Evolutionary conservation across 768 basidiomycete genomes (phyloP), one percentile per base, ranked within the genome.

Genomic region (Tricholoma saponaceum): DNA sequence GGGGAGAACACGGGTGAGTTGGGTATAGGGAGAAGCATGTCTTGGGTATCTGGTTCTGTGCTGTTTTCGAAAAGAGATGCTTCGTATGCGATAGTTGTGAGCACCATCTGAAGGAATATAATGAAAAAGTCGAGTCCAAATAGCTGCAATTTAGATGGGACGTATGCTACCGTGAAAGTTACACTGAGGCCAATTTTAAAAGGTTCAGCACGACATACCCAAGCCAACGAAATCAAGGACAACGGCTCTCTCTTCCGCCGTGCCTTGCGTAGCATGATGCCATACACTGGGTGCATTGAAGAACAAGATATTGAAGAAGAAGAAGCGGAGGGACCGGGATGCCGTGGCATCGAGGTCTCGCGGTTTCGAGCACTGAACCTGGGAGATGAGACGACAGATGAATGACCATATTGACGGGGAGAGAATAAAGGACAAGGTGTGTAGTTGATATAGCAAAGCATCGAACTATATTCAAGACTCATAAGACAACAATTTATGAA

Each of bases 141-240:
- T 39, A 92, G 79, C 58, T 86, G 85, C 18, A 79, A 58, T 69
- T 77, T 87, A 39, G 87, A 85, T n/a, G 90, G 87, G 33, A 69
- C 66, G 63, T 82, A 78, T 37, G 78, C 85, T 87, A 61, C 52
- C 59, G 51, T 13, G 20, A 37, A 30, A 28, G 41, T 63, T 32
- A 59, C 51, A 41, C 30, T 12, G 52, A 26, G 32, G 30, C 33
- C 23, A 37, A 20, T 30, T 25, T 26, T 44, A 26, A 37, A 56
- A 26, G 13, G 41, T 44, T 37, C 30, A 44, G 22, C 51, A 35
- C 18, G 10, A 77, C 85, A 51, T 63, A 91, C 90, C 83, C 77
- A 84, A 78, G 55, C 90, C 90, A 57, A 92, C 80, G 65, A 92
- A 92, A 68, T 92, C 90, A 58, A 92, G 82, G 32, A 92, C 70